phyloP scores from a whole-genome alignment of 2,329 filamentous ascomycete genomes.

The Botryotinia globosa region DNA sequence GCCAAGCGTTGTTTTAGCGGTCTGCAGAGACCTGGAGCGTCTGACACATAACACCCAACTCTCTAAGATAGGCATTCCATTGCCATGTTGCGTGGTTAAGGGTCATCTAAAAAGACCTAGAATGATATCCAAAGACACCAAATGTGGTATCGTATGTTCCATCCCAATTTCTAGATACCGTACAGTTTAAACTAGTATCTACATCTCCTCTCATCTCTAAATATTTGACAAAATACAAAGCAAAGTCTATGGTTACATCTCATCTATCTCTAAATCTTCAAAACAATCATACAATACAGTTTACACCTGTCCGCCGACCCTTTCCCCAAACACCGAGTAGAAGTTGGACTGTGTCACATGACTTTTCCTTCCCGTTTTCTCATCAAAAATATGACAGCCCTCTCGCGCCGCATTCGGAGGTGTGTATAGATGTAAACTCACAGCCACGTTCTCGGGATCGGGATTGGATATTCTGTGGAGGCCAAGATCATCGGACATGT shows the following conservation, averaged over 20 bases:
- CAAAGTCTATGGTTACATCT: not conserved
- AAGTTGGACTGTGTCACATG: constrained; percentile 70
- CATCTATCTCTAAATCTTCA: not conserved
- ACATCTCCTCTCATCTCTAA: not conserved
- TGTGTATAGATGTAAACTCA: constrained; percentile 85
- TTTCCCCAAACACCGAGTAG: constrained; percentile 60
- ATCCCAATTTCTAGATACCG: not conserved
- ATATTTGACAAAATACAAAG: not conserved
- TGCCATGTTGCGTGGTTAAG: not conserved
- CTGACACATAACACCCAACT: not conserved
- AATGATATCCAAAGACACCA: not conserved
- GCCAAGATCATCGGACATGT: constrained; percentile 89
- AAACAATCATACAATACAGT: not conserved
- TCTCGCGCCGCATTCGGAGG: constrained; percentile 83
- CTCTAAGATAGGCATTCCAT: not conserved
- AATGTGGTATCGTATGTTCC: not conserved
- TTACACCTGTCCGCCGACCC: constrained; percentile 3
- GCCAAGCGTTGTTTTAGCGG: not conserved
- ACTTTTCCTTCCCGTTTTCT: constrained; percentile 68
- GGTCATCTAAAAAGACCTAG: not conserved
- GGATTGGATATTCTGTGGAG: constrained; percentile 80
- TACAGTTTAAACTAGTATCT: not conserved
- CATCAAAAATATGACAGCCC: constrained; percentile 80
- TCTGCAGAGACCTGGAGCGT: not conserved
- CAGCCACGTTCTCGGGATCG: constrained; percentile 67